Evolutionary conservation across 805 yeast species (phyloP).

Genomic region (Pichia thaimueangensis): DNA sequence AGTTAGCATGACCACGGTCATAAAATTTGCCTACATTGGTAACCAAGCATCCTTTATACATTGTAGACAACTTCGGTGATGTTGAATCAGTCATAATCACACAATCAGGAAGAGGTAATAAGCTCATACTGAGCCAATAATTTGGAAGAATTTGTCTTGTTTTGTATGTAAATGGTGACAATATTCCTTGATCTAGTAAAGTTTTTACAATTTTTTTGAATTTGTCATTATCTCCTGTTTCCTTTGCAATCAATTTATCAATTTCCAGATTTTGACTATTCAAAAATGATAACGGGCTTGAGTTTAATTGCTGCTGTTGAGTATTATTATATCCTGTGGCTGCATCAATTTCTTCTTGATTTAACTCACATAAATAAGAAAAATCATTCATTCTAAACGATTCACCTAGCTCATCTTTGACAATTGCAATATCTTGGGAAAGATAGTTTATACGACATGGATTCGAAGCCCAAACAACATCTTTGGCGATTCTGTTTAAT

Average conservation of each 20-base stretch:
- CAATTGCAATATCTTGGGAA: conserved; percentile 74
- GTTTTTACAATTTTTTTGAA: conserved; percentile 73
- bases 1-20: conserved; percentile 46
- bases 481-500: conserved; percentile 50
- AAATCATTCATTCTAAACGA: conserved; percentile 69
- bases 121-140: conserved; percentile 58
- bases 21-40: conserved; percentile 60
- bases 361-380: conserved; percentile 35
- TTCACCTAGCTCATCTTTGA: conserved; percentile 66
- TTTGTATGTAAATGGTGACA: conserved; percentile 68
- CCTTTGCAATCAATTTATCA: conserved; percentile 25
- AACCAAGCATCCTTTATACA: conserved; percentile 77
- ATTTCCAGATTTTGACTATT: conserved; percentile 22
- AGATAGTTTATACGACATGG: conserved; percentile 75
- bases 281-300: conserved; percentile 7
- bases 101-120: conserved; percentile 74
- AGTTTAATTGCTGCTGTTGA: conserved; percentile 1
- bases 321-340: conserved; percentile 3
- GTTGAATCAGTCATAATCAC: conserved; percentile 62
- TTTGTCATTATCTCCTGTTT: conserved; percentile 44
- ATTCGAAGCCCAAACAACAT: conserved; percentile 57
- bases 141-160: conserved; percentile 64
- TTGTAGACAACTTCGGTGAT: conserved; percentile 64
- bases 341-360: conserved; percentile 17
- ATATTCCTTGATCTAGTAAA: conserved; percentile 75